phyloP scores from a whole-genome alignment of 129 eudicot genomes.

The Ambrosia trifida region DNA sequence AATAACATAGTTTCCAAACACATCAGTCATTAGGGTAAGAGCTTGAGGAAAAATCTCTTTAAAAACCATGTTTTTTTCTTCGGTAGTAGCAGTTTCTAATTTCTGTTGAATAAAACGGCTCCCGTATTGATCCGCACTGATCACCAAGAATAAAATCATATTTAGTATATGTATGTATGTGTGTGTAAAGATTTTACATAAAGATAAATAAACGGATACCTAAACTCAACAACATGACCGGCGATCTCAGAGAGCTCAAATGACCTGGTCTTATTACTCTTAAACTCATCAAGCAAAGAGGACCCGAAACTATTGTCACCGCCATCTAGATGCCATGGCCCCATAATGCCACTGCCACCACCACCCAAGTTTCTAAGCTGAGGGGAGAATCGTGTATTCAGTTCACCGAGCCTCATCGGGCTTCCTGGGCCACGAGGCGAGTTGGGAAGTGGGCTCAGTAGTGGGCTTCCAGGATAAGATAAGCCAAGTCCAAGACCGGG shows the following conservation, averaged over 20 bases:
- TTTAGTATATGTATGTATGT: not conserved
- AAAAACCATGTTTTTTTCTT: slow-evolving; percentile 86
- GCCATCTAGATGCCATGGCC: slow-evolving; percentile 82
- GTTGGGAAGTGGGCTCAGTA: slow-evolving; percentile 73
- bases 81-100: slow-evolving; percentile 82
- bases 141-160: slow-evolving; percentile 7
- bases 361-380: slow-evolving; percentile 71
- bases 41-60: slow-evolving; percentile 86
- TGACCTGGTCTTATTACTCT: slow-evolving; percentile 85
- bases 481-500: slow-evolving; percentile 77
- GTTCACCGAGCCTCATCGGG: slow-evolving; percentile 80
- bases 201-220: slow-evolving; percentile 38
- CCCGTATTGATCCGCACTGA: slow-evolving; percentile 90
- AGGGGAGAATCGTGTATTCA: slow-evolving; percentile 56
- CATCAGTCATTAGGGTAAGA: slow-evolving; percentile 89
- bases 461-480: slow-evolving; percentile 90
- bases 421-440: slow-evolving; percentile 88
- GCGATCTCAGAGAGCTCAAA: slow-evolving; percentile 88
- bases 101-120: slow-evolving; percentile 95
- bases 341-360: slow-evolving; percentile 56
- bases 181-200: not conserved
- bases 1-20: slow-evolving; percentile 87
- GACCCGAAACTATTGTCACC: slow-evolving; percentile 66
- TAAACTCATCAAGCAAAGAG: slow-evolving; percentile 87
- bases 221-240: slow-evolving; percentile 96